phyloP scores from a whole-genome alignment of 257 asterid genomes.

The Solanum sejunctum region DNA sequence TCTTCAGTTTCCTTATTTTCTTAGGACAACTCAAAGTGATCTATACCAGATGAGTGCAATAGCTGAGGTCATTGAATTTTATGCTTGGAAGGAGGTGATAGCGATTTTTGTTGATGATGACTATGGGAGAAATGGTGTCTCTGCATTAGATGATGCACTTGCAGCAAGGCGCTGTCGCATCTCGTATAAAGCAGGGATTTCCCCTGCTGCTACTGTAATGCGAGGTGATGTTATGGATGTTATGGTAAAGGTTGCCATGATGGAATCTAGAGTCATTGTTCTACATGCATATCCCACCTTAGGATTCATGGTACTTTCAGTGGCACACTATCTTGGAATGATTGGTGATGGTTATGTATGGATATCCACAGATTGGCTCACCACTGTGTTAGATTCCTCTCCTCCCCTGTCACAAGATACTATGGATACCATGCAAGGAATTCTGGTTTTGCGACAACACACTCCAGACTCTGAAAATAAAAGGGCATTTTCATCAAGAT shows the following conservation, averaged over 20 bases:
- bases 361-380: constrained; percentile 48
- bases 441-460: constrained; percentile 31
- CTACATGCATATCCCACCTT: constrained; percentile 24
- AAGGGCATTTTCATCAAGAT: constrained; percentile 37
- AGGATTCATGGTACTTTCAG: constrained; percentile 30
- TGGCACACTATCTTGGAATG: constrained; percentile 39
- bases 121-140: constrained; percentile 33
- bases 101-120: constrained; percentile 32
- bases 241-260: constrained; percentile 24
- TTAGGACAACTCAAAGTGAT: constrained; percentile 37
- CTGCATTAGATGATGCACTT: constrained; percentile 37
- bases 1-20: constrained; percentile 34
- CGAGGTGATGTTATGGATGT: constrained; percentile 26
- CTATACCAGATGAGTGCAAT: constrained; percentile 36
- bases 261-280: constrained; percentile 36
- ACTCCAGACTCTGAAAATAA: constrained; percentile 32
- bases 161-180: constrained; percentile 22
- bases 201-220: constrained; percentile 9
- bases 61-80: constrained; percentile 25
- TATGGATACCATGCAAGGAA: constrained; percentile 33
- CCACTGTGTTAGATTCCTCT: constrained; percentile 31
- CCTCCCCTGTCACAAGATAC: constrained; percentile 11
- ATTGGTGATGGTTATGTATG: constrained; percentile 39
- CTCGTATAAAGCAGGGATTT: constrained; percentile 32
- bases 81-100: constrained; percentile 31